phyloP scores from a whole-genome alignment of 495 filamentous ascomycete genomes.

The Astrothelium macrocarpum region DNA sequence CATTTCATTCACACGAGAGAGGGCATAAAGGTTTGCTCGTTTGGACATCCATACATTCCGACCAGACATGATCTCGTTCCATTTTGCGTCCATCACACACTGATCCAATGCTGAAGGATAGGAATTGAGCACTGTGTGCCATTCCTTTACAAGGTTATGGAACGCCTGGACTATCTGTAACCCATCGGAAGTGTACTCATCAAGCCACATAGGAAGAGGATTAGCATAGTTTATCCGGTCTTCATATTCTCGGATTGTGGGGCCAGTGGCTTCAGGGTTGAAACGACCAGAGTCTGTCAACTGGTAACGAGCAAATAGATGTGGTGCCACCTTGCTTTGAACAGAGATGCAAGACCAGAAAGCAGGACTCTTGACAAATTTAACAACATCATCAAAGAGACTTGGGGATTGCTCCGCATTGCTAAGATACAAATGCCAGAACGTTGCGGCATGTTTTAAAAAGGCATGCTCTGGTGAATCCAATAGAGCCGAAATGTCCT shows the following conservation, averaged over 20 bases:
- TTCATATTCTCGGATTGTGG: background rate
- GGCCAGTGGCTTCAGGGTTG: background rate
- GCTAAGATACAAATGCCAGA: conserved; percentile 23
- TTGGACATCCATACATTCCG: background rate
- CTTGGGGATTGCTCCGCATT: conserved; percentile 5
- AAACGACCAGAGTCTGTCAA: background rate
- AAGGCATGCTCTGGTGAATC: conserved; percentile 21
- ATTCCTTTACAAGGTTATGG: conserved; percentile 13
- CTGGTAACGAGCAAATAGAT: conserved; percentile 10
- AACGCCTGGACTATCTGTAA: conserved; percentile 2
- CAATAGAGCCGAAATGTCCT: conserved; percentile 11
- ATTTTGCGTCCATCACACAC: conserved; percentile 11
- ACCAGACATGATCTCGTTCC: conserved; percentile 8
- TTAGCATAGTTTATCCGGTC: conserved; percentile 7
- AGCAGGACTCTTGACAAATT: conserved; percentile 20
- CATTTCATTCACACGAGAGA: no score
- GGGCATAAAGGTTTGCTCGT: background rate
- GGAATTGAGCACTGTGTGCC: conserved; percentile 15
- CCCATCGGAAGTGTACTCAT: conserved; percentile 9
- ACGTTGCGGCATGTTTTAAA: conserved; percentile 23
- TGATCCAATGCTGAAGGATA: conserved; percentile 6
- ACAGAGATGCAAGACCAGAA: conserved; percentile 29
- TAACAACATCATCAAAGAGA: conserved; percentile 11
- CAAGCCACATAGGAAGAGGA: conserved; percentile 12
- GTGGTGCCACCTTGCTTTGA: conserved; percentile 12